phyloP scores from a whole-genome alignment of 2,329 filamentous ascomycete genomes.

The Fusarium clavum region DNA sequence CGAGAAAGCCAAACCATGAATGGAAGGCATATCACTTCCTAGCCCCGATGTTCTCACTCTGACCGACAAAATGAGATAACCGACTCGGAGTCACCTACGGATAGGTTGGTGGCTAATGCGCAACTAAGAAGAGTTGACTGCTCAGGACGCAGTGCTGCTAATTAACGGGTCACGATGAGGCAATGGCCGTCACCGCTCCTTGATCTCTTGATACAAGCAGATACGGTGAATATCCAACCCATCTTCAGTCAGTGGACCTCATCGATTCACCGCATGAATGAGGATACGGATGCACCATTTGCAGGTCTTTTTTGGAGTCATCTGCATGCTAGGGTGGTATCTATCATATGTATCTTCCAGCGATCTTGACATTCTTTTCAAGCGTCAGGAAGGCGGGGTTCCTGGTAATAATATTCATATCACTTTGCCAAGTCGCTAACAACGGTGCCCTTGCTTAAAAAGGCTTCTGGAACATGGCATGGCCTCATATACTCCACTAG shows the following conservation, averaged over 20 bases:
- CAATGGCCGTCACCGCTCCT: slow-evolving; percentile 36
- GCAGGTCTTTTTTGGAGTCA: slow-evolving; percentile 1
- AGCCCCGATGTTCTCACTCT: slow-evolving; percentile 24
- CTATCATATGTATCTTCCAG: slow-evolving; percentile 6
- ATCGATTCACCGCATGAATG: slow-evolving; percentile 6
- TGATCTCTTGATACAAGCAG: slow-evolving; percentile 10
- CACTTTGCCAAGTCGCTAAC: slow-evolving; percentile 6
- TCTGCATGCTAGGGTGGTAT: neutral
- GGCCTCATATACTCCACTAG: slow-evolving; percentile 40
- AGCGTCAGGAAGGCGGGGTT: slow-evolving; percentile 3
- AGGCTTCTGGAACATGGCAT: slow-evolving; percentile 44
- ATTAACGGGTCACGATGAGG: slow-evolving; percentile 21
- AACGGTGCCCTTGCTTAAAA: slow-evolving; percentile 24
- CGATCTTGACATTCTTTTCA: neutral
- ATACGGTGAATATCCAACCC: slow-evolving; percentile 24
- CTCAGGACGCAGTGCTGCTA: neutral
- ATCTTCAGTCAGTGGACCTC: slow-evolving; percentile 15
- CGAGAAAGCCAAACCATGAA: slow-evolving; percentile 10
- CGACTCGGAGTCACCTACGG: slow-evolving; percentile 7
- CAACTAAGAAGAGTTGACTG: slow-evolving; percentile 24
- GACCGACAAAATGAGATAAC: slow-evolving; percentile 37
- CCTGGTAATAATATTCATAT: slow-evolving; percentile 1
- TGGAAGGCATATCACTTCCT: slow-evolving; percentile 17
- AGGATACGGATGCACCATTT: slow-evolving; percentile 5
- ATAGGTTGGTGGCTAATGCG: slow-evolving; percentile 19